phyloP scores from a whole-genome alignment of 805 yeast species.

The Limtongozyma cylindracea region DNA sequence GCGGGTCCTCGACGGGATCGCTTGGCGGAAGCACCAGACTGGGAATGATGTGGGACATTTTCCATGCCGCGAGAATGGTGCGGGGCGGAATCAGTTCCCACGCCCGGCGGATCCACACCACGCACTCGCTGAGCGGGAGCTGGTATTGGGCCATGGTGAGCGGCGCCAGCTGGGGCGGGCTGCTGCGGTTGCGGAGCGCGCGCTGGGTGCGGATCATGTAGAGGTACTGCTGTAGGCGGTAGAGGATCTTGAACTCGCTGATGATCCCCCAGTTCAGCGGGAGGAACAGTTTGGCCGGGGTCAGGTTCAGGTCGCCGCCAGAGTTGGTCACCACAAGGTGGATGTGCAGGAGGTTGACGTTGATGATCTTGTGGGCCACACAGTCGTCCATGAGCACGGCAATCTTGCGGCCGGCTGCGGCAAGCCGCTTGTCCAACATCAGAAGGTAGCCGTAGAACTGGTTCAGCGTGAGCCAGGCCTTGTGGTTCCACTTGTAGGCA shows the following conservation, averaged over 20 bases:
- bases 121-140: too few relatives aligned
- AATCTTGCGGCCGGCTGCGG: conserved; percentile 18
- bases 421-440: conserved; percentile 30
- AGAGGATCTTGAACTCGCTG: conserved; percentile 32
- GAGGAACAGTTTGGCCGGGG: conserved; percentile 23
- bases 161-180: too few relatives aligned
- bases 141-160: too few relatives aligned
- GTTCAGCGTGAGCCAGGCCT: conserved; percentile 38
- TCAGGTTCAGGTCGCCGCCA: conserved; percentile 10
- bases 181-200: too few relatives aligned
- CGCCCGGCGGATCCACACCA: too few relatives aligned
- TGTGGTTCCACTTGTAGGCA: conserved; percentile 29
- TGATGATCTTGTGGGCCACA: conserved; percentile 29
- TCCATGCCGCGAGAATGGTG: too few relatives aligned
- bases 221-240: conserved; percentile 29
- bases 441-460: conserved; percentile 37
- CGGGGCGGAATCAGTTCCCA: too few relatives aligned
- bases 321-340: conserved; percentile 12
- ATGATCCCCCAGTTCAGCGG: conserved; percentile 43
- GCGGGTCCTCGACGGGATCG: too few relatives aligned
- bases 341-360: conserved; percentile 12
- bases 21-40: too few relatives aligned
- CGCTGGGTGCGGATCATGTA: too few relatives aligned
- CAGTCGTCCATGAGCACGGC: conserved; percentile 33
- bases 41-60: too few relatives aligned